Evolutionary conservation across 805 yeast genomes (phyloP), one percentile per base, ranked within the genome.

Genomic region (Wickerhamomyces silvicola): DNA sequence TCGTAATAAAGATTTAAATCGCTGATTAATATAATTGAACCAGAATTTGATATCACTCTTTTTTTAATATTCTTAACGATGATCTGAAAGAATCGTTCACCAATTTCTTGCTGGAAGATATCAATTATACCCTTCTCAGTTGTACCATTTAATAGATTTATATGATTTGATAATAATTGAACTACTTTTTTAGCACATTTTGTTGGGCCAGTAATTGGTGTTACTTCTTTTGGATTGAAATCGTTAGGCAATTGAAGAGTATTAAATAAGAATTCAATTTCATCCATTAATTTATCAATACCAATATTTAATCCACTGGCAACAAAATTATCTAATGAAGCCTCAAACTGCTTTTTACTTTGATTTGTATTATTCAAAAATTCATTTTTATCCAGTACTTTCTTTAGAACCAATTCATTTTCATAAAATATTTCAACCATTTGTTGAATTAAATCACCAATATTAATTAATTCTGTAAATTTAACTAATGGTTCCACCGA

Each of bases 251-350:
- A 56, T 43, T 79, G 81, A 20, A 64, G 59, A 0, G 77, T 69
- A 24, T 67, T 62, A 40, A 70, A 75, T 4, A 75, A 64, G 39
- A 69, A 70, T 32, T 81, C 84, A 13, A 88, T 75, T 51, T 90
- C 95, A 44, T 75, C 81, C 57, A 87, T 78, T 23, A 92, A 66
- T 8, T 87, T 88, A 39, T 84, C 94, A 21, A 92, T 86, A 25
- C 97, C 95, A n/a, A 82, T 72, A 47, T 86, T 88, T 19, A 92
- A 66, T 0, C 98, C 98, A 48, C 82, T 83, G 0, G 97, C 98
- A 13, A 92, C 96, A 50, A 71, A 81, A 33, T 77, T 84, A 56
- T 92, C 98, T 9, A 92, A 70, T 59, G 76, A 63, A 7, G 75
- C 75, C 50, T 92, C 98, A 39, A 92, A 73, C 36, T 71, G 72